Percentiles rank a stretch among this genome's conserved stretches.
Conservation (phyloP, 73 alveolate species). For the Tetrahymena malaccensis region DNA sequence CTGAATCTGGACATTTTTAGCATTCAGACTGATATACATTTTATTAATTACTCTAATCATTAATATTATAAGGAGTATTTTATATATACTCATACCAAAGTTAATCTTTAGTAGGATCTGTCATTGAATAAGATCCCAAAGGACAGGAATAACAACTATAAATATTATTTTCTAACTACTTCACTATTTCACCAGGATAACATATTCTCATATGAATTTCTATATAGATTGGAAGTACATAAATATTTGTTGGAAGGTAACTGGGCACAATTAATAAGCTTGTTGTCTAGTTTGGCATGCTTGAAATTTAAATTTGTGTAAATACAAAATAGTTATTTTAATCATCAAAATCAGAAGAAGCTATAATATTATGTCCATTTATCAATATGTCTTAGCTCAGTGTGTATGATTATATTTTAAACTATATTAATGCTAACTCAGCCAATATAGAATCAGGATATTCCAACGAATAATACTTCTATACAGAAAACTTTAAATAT, state of each 20-base stretch:
- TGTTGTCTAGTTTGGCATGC: background rate
- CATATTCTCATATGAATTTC: background rate
- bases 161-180: background rate
- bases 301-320: background rate
- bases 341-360: background rate
- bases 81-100: background rate
- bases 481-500: background rate
- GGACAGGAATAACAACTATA: background rate
- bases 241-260: background rate
- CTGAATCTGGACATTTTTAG: background rate
- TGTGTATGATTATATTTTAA: background rate
- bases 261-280: background rate
- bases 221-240: background rate
- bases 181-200: background rate
- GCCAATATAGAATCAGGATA: background rate
- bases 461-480: background rate
- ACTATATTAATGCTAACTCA: background rate
- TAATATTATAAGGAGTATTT: background rate
- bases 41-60: background rate
- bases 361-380: background rate
- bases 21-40: background rate
- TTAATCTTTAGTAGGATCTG: background rate
- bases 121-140: background rate
- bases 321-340: background rate
- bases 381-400: background rate